Evolutionary conservation across 352 stramenopile species (phyloP).

Genomic region (Phytophthora hibernalis): DNA sequence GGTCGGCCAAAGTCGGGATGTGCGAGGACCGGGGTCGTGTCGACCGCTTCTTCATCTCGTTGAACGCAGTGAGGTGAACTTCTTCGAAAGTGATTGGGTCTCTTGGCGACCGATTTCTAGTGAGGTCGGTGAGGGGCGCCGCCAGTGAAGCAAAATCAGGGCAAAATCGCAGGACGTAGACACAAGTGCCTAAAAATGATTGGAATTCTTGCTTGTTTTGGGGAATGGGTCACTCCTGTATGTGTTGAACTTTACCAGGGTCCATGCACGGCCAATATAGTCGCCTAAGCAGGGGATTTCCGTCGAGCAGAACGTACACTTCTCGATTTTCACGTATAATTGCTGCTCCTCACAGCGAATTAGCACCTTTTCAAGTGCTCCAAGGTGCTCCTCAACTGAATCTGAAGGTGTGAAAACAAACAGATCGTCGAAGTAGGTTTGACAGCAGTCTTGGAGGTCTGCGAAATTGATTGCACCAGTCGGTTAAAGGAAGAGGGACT

Average conservation of each 20-base stretch:
- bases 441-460: not conserved
- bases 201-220: slow-evolving; percentile 24
- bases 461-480: not conserved
- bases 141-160: not conserved
- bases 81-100: no score
- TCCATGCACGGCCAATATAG: slow-evolving; percentile 17
- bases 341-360: slow-evolving; percentile 4
- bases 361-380: not conserved
- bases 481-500: slow-evolving; percentile 16
- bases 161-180: slow-evolving; percentile 27
- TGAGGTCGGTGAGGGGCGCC: slow-evolving; percentile 7
- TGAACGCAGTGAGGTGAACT: not conserved
- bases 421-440: slow-evolving; percentile 8
- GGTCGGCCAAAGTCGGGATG: slow-evolving; percentile 4
- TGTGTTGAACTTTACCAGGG: slow-evolving; percentile 21
- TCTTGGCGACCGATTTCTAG: not conserved
- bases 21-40: slow-evolving; percentile 1
- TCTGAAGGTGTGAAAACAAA: slow-evolving; percentile 6
- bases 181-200: slow-evolving; percentile 25
- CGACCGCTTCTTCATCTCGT: slow-evolving; percentile 1
- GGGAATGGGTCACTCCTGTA: slow-evolving; percentile 9
- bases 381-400: slow-evolving; percentile 1
- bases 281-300: slow-evolving; percentile 17
- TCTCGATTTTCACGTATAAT: slow-evolving; percentile 9
- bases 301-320: slow-evolving; percentile 13